Evolutionary conservation across 2,329 filamentous ascomycete species (phyloP), one percentile per base, ranked within the genome.

Genomic region (Niveomyces coronatus): DNA sequence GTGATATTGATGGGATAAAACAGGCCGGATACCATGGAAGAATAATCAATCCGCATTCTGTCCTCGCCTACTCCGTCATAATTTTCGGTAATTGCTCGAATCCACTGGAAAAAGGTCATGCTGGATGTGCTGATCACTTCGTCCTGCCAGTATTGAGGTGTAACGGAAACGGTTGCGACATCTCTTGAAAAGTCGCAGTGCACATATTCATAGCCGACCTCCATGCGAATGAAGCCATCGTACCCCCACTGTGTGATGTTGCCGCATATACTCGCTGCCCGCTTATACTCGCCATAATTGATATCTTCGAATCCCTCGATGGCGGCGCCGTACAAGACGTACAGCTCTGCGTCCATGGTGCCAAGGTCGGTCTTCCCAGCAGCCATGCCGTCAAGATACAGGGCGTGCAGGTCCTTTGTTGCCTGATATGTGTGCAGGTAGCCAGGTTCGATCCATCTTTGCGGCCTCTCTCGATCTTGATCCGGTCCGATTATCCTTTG

Each of bases 381-480:
- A 3, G 73, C 71, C 64, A 79, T 77, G 4, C 82, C 82, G 50
- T 86, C 82, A 13, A 85, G 53, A 49, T 85, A 83, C 3, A 86
- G 58, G 3, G 85, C 61, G 9, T 68, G 67, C 1, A 85, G 59
- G 4, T 70, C 61, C 11, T 71, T 66, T 2, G 60, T 68, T 3
- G 79, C 69, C 6, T 65, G 64, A 51, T 85, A 86, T 0, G 71
- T 78, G 48, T 85, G 81, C 2, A 85, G 61, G 47, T 77, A 82
- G 7, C 81, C 80, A 3, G 31, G 31, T 4, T 9, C 14, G 9
- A 28, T 14, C 17, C 4, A 18, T 27, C 43, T 40, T 15, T 42
- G 40, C 4, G 45, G 22, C 31, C 50, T 42, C 18, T 46, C 23
- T 40, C 31, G 9, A 44, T 19, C 5, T 39, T 1, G n/a, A 16